A percentile compares a stretch with the other conserved stretches of the same genome.
Conservation (phyloP, 257 asterid species). For the Ilex asprella region DNA sequence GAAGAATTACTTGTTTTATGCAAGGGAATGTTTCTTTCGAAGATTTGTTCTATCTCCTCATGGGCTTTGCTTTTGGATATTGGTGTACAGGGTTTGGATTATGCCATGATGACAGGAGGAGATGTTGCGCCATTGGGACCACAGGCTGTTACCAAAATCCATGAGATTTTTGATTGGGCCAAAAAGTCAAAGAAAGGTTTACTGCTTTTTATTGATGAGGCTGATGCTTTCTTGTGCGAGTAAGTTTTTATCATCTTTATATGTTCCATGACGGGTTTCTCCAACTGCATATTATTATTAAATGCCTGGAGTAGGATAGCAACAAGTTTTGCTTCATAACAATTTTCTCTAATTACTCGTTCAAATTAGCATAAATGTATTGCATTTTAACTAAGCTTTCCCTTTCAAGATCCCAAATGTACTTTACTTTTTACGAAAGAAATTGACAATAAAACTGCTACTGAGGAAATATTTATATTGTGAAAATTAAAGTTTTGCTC, state of each 20-base stretch:
- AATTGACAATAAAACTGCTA: too few relatives aligned
- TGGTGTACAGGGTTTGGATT: conserved; percentile 76
- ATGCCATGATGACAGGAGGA: conserved; percentile 99
- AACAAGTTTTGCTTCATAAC: too few relatives aligned
- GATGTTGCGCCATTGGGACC: conserved; percentile 97
- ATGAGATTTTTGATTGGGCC: conserved; percentile 96
- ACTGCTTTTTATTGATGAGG: conserved; percentile 91
- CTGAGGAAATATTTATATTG: too few relatives aligned
- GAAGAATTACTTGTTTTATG: too few relatives aligned
- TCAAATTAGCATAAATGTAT: too few relatives aligned
- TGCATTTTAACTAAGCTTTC: too few relatives aligned
- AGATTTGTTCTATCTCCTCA: conserved; percentile 1
- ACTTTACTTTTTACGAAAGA: too few relatives aligned
- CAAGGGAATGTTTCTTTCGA: background rate
- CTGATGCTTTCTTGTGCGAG: conserved; percentile 99
- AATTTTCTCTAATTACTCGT: too few relatives aligned
- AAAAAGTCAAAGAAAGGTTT: conserved; percentile 88
- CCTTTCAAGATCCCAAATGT: too few relatives aligned
- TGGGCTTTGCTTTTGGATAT: conserved; percentile 5
- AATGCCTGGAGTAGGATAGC: too few relatives aligned
- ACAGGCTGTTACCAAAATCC: conserved; percentile 95
- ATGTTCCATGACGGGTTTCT: background rate
- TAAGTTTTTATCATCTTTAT: conserved; percentile 31
- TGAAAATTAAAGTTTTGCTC: too few relatives aligned
- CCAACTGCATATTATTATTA: background rate